These are phyloP conservation scores for Ustilago loliicola DNA, from an alignment of 1,284 basidiomycete species.

Conservation along the genomic window DNA sequence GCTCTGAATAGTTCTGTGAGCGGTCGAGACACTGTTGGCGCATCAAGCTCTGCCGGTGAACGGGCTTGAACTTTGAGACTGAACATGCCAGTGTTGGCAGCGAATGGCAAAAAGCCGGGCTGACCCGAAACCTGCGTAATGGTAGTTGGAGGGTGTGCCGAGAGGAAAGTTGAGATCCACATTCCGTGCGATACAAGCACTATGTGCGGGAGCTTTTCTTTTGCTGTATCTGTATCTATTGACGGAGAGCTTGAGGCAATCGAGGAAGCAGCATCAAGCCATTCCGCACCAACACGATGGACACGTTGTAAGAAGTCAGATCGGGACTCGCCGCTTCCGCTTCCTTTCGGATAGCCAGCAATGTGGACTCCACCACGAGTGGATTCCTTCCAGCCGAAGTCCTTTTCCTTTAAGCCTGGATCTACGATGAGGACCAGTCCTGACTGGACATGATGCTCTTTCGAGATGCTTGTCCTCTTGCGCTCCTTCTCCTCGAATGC, in stretches of 20 bases:
- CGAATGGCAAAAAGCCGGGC: conserved; percentile 44
- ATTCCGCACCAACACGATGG: conserved; percentile 22
- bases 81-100: conserved; percentile 59
- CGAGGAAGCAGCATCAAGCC: conserved; percentile 27
- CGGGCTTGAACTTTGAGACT: conserved; percentile 37
- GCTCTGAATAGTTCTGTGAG: conserved; percentile 36
- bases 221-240: background rate
- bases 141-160: conserved; percentile 39
- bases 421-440: conserved; percentile 30
- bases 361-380: conserved; percentile 50
- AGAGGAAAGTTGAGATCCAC: conserved; percentile 63
- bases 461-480: background rate
- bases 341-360: conserved; percentile 42
- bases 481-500: background rate
- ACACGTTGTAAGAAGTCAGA: conserved; percentile 33
- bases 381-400: conserved; percentile 58
- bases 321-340: conserved; percentile 34
- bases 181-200: conserved; percentile 65
- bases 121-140: conserved; percentile 26
- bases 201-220: conserved; percentile 38
- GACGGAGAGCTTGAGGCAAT: background rate
- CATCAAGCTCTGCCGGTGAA: background rate
- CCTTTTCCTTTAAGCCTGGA: conserved; percentile 41
- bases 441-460: background rate
- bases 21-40: background rate